Conservation (phyloP, 768 basidiomycete species). For the Lepiota venenata region DNA sequence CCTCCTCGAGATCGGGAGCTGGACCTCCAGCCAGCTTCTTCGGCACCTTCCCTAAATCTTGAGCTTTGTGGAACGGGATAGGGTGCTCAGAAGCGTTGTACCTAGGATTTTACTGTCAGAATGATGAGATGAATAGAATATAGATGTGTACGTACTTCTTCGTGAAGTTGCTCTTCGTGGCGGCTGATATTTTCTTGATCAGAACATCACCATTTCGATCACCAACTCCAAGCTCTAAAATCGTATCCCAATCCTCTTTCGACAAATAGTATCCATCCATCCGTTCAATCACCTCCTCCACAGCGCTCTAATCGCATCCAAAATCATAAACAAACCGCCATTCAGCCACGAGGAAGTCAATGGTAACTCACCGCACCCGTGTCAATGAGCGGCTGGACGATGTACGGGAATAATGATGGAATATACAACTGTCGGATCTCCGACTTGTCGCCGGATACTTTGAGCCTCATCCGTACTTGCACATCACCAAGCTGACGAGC, state of each 20-base stretch:
- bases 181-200: conserved; percentile 78
- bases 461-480: conserved; percentile 93
- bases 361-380: conserved; percentile 61
- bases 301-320: conserved; percentile 51
- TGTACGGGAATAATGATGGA: conserved; percentile 78
- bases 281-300: conserved; percentile 75
- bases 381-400: conserved; percentile 77
- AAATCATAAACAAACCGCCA: background rate
- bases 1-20: conserved; percentile 90
- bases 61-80: conserved; percentile 90
- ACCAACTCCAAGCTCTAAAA: conserved; percentile 91
- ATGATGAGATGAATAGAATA: background rate
- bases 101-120: conserved; percentile 34
- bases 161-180: conserved; percentile 84
- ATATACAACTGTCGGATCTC: conserved; percentile 93
- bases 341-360: background rate
- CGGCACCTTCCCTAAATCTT: conserved; percentile 71
- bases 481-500: conserved; percentile 80
- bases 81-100: conserved; percentile 92
- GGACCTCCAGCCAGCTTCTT: conserved; percentile 78
- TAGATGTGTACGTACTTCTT: conserved; percentile 53
- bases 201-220: conserved; percentile 70
- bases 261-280: conserved; percentile 96
- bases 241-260: conserved; percentile 95
- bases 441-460: conserved; percentile 83